Conservation (phyloP, 305 asterid species). For the Stenogyne calaminthoides region DNA sequence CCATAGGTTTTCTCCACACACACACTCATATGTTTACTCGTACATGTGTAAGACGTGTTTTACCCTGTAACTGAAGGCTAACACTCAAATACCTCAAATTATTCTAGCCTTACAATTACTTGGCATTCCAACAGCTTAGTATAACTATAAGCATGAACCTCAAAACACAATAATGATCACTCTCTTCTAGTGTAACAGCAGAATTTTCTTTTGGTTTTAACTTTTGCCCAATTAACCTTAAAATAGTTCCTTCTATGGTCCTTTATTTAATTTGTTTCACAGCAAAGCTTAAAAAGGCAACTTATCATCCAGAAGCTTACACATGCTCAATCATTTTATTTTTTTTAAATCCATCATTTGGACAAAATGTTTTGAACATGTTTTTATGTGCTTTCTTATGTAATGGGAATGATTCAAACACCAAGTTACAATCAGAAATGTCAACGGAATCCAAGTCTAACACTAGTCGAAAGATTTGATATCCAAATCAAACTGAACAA, state of each 20-base stretch:
- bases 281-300: neutral
- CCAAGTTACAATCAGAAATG: slow-evolving; percentile 13
- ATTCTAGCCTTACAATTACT: neutral
- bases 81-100: neutral
- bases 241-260: neutral
- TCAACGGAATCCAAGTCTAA: neutral
- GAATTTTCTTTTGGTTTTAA: neutral
- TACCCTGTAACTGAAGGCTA: neutral
- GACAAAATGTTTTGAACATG: slow-evolving; percentile 6
- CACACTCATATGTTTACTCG: neutral
- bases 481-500: slow-evolving; percentile 7
- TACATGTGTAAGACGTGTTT: neutral
- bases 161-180: neutral
- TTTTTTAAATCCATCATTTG: neutral
- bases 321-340: slow-evolving; percentile 4
- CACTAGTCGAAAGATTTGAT: neutral
- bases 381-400: neutral
- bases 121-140: slow-evolving; percentile 6
- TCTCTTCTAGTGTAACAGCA: neutral
- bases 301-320: slow-evolving; percentile 6
- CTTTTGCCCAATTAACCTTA: neutral
- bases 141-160: neutral
- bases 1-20: neutral
- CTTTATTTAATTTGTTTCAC: neutral
- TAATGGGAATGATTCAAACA: neutral